Evolutionary conservation across 1,139 yeast genomes (phyloP).

Genomic region (Scheffersomyces parashehatae): DNA sequence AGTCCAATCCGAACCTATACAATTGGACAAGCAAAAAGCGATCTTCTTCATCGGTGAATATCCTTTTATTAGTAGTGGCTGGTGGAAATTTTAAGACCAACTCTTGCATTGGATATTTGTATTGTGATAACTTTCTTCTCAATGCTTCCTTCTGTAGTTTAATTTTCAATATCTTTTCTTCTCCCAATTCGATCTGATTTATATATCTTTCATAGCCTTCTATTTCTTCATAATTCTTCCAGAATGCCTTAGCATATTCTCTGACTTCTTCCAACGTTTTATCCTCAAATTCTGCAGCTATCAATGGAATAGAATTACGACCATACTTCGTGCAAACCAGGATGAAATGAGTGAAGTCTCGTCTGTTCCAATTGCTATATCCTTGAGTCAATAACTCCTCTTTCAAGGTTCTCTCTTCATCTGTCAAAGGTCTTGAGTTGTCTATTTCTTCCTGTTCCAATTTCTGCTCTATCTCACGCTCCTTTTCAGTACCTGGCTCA

Average conservation of each 20-base stretch:
- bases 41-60: conserved; percentile 75
- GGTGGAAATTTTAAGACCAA: conserved; percentile 63
- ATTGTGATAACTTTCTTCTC: conserved; percentile 61
- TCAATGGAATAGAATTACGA: conserved; percentile 59
- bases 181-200: conserved; percentile 72
- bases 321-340: conserved; percentile 66
- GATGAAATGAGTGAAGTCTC: conserved; percentile 71
- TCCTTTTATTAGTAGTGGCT: conserved; percentile 53
- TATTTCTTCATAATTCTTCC: conserved; percentile 63
- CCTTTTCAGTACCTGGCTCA: conserved; percentile 38
- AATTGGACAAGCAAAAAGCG: conserved; percentile 65
- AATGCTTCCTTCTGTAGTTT: conserved; percentile 67
- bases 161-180: conserved; percentile 59
- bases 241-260: conserved; percentile 65
- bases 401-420: conserved; percentile 63
- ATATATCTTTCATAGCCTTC: conserved; percentile 74
- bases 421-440: conserved; percentile 65
- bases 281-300: conserved; percentile 63
- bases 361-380: conserved; percentile 66
- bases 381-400: conserved; percentile 58
- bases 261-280: conserved; percentile 69
- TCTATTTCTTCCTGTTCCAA: conserved; percentile 63
- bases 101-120: conserved; percentile 65
- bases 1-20: conserved; percentile 65
- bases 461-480: conserved; percentile 53